Conservation (phyloP, 2,329 filamentous ascomycete genomes). For the Aspergillus flavus region DNA sequence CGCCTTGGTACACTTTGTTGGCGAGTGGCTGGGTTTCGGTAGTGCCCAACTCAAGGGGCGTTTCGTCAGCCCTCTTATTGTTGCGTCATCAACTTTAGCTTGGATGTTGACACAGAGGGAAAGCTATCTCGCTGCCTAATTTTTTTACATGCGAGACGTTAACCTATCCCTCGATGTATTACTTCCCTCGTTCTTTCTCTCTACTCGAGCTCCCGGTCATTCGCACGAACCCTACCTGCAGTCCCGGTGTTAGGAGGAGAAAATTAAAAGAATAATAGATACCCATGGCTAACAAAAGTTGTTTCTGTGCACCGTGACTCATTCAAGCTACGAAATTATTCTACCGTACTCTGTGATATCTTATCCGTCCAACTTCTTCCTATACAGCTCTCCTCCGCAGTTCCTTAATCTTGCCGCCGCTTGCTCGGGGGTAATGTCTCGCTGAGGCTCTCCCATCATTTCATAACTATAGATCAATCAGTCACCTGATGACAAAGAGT, state of each 20-base stretch:
- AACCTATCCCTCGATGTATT: not conserved
- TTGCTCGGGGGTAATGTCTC: conserved; percentile 97
- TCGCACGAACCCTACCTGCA: not conserved
- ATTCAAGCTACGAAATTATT: conserved; percentile 9
- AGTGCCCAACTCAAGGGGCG: conserved; percentile 68
- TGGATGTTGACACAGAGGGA: conserved; percentile 66
- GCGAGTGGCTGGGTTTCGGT: conserved; percentile 78
- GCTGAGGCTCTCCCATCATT: conserved; percentile 94
- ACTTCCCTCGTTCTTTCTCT: conserved; percentile 4
- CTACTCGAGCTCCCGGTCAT: conserved; percentile 2
- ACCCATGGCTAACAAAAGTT: conserved; percentile 12
- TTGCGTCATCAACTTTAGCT: conserved; percentile 56
- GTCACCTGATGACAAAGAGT: conserved; percentile 7
- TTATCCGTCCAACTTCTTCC: conserved; percentile 58
- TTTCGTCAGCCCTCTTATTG: conserved; percentile 60
- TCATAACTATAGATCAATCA: conserved; percentile 64
- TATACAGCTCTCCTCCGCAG: conserved; percentile 81
- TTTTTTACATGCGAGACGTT: not conserved
- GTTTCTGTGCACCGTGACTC: not conserved
- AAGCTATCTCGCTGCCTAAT: conserved; percentile 33
- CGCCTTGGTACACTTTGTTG: conserved; percentile 75
- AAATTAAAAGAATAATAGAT: not conserved
- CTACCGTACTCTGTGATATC: not conserved
- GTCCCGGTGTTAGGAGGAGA: not conserved
- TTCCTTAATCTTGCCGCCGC: conserved; percentile 75